Evolutionary conservation across 768 basidiomycete species (phyloP).

Genomic region (Suillus sp.): DNA sequence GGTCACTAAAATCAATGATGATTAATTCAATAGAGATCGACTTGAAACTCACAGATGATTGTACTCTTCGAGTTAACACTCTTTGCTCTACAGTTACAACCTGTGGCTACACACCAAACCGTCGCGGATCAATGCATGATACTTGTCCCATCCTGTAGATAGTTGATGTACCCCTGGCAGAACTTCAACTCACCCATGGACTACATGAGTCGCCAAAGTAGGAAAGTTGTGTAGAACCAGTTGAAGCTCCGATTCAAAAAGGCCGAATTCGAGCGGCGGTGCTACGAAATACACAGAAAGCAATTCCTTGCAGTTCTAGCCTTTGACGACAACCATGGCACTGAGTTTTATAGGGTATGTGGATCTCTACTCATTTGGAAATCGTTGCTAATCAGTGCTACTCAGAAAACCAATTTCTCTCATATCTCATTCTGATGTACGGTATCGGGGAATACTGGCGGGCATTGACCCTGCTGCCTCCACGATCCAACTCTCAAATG

Average conservation of each 20-base stretch:
- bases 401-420: conserved; percentile 84
- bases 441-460: conserved; percentile 85
- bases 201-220: not conserved
- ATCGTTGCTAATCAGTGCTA: conserved; percentile 18
- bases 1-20: not conserved
- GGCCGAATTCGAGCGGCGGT: conserved; percentile 15
- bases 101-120: not conserved
- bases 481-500: conserved; percentile 87
- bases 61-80: not conserved
- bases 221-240: not conserved
- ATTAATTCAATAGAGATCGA: not conserved
- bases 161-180: not conserved
- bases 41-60: not conserved
- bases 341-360: conserved; percentile 75
- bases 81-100: not conserved
- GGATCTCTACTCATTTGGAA: not conserved
- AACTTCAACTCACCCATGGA: not conserved
- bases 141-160: not conserved
- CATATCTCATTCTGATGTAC: conserved; percentile 88
- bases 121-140: not conserved
- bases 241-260: conserved; percentile 34
- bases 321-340: conserved; percentile 50
- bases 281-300: conserved; percentile 17
- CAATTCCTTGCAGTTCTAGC: conserved; percentile 14
- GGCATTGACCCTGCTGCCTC: conserved; percentile 85